phyloP scores from a whole-genome alignment of 1,284 basidiomycete genomes.

The Athelia psychrophila region DNA sequence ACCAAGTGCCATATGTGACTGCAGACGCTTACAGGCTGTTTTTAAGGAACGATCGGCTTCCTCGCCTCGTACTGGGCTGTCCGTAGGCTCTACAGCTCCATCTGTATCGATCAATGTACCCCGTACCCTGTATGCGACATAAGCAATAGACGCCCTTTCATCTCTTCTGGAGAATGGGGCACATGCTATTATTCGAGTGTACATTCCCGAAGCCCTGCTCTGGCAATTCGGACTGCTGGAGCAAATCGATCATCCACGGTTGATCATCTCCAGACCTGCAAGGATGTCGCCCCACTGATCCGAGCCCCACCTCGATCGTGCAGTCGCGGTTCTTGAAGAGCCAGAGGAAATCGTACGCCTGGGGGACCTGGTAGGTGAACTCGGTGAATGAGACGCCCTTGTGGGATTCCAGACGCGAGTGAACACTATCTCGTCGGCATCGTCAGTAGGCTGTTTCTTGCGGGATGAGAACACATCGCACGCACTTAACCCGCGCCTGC shows the following conservation, averaged over 20 bases:
- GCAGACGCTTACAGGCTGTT: neutral
- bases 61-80: constrained; percentile 87
- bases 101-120: constrained; percentile 61
- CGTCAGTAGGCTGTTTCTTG: neutral
- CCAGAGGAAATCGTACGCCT: constrained; percentile 92
- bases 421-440: constrained; percentile 57
- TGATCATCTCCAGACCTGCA: constrained; percentile 88
- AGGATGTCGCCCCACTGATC: constrained; percentile 99
- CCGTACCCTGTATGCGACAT: no score
- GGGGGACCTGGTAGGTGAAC: constrained; percentile 95
- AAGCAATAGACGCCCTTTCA: constrained; percentile 92
- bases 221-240: no score
- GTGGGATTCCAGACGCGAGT: constrained; percentile 72
- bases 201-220: constrained; percentile 75
- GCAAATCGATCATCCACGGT: constrained; percentile 44
- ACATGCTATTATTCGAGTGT: constrained; percentile 82
- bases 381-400: constrained; percentile 95
- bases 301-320: constrained; percentile 86
- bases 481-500: constrained; percentile 81
- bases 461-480: constrained; percentile 63
- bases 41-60: constrained; percentile 79
- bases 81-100: constrained; percentile 75
- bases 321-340: constrained; percentile 72
- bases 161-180: constrained; percentile 98
- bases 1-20: constrained; percentile 1